phyloP scores from a whole-genome alignment of 1,284 basidiomycete genomes.

The Trametes versicolor region DNA sequence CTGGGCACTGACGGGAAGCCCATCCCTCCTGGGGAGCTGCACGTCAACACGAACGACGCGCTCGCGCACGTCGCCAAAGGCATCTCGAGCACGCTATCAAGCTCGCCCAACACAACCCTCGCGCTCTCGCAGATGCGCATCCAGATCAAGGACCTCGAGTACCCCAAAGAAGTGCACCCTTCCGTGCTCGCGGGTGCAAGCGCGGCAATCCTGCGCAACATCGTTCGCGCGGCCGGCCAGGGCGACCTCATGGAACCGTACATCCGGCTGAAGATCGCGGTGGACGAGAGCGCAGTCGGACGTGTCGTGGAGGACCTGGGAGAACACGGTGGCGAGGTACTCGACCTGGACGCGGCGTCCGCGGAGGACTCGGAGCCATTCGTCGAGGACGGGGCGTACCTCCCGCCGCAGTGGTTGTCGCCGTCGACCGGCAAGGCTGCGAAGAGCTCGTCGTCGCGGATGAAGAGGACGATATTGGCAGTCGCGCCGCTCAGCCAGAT shows the following conservation, averaged over 20 bases:
- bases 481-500: conserved; percentile 82
- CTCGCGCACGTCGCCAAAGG: conserved; percentile 69
- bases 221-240: conserved; percentile 65
- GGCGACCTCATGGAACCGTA: conserved; percentile 83
- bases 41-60: conserved; percentile 52
- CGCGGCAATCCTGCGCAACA: conserved; percentile 68
- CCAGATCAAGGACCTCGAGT: conserved; percentile 55
- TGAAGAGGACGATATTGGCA: conserved; percentile 72
- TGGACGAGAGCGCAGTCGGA: conserved; percentile 73
- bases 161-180: conserved; percentile 53
- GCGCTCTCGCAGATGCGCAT: conserved; percentile 71
- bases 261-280: conserved; percentile 69
- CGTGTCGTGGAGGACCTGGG: conserved; percentile 81
- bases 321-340: conserved; percentile 77
- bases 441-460: conserved; percentile 44
- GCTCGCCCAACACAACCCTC: conserved; percentile 79
- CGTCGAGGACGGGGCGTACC: conserved; percentile 69
- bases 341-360: conserved; percentile 64
- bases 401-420: conserved; percentile 77
- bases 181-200: conserved; percentile 72
- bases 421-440: conserved; percentile 64
- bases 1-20: conserved; percentile 60
- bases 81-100: conserved; percentile 73
- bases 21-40: conserved; percentile 63
- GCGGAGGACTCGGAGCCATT: conserved; percentile 60